Conservation (phyloP, 1,139 yeast species). For the Trichomonascaceae sp. region DNA sequence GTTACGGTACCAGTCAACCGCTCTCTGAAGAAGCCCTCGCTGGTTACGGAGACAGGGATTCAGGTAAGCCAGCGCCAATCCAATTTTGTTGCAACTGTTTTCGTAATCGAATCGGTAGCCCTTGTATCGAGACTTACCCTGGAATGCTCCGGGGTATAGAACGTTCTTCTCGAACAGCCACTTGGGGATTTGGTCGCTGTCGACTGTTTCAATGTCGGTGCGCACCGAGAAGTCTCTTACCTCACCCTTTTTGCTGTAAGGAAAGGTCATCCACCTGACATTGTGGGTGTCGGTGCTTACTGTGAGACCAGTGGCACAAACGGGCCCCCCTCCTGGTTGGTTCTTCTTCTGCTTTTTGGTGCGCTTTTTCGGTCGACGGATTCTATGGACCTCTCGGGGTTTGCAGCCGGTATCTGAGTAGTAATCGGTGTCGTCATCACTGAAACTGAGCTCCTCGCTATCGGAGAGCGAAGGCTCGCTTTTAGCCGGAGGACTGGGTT, state of each 20-base stretch:
- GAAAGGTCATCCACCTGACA: constrained; percentile 17
- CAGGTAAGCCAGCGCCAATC: constrained; percentile 32
- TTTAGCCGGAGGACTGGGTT: no score
- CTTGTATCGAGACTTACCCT: constrained; percentile 27
- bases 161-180: constrained; percentile 30
- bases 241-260: constrained; percentile 17
- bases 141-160: constrained; percentile 34
- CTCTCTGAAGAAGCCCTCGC: constrained; percentile 36
- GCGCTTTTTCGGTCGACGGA: no score
- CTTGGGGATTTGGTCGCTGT: constrained; percentile 16
- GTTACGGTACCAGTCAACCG: constrained; percentile 38
- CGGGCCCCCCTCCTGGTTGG: no score
- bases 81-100: constrained; percentile 33
- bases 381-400: no score
- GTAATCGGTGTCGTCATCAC: no score
- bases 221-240: constrained; percentile 15
- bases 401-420: no score
- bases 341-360: no score
- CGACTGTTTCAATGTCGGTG: constrained; percentile 24
- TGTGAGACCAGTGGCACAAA: no score
- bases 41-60: constrained; percentile 30
- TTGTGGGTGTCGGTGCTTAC: background rate
- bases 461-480: no score
- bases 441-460: no score
- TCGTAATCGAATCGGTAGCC: constrained; percentile 36